Evolutionary conservation across 495 filamentous ascomycete genomes (phyloP), one percentile per base, ranked within the genome.

Genomic region (Neurospora sp.): DNA sequence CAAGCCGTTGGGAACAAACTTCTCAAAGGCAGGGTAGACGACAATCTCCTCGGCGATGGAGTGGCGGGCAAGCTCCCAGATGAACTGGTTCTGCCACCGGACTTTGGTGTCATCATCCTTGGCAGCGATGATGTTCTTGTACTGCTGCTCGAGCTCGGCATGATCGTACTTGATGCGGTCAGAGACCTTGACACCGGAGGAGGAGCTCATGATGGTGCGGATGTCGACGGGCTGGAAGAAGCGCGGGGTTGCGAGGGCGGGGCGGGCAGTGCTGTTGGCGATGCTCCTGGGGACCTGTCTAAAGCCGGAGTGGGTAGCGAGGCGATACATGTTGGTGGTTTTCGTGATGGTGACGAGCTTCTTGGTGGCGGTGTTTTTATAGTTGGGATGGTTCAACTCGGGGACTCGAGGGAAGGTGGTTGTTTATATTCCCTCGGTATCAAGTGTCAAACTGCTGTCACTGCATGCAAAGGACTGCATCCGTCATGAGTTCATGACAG

Each of bases 41-140:
- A 91, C 86, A 3, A 93, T 78, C 81, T 93, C 91, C 78, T 93
- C 89, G 70, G 83, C 87, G 75, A 92, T 82, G 0, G 86, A 85
- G 76, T 92, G 87, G 9, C 90, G 86, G 12, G 92, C 88, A 4
- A 93, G 81, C 75, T 90, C 89, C 91, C 91, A 93, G 39, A 88
- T 87, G 72, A 93, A 90, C 69, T 87, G 86, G 71, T 93, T 93
- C 78, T 88, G 86, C 80, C 82, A 92, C 18, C 84, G 80, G 1
- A 76, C 80, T 75, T 85, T 85, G 7, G 85, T 81, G 70, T 89
- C 85, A 27, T 79, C 73, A 44, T 87, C 82, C 3, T 75, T 79
- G 10, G 87, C 76, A 61, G 80, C 79, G 61, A 88, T 74, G 72
- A 92, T 88, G 8, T 88, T 84, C 68, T 87, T 79, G 77, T 90